A percentile compares a stretch with the other conserved stretches of the same genome.
Evolutionary conservation across 257 asterid genomes (phyloP).

Genomic region (Solanum rostratum): DNA sequence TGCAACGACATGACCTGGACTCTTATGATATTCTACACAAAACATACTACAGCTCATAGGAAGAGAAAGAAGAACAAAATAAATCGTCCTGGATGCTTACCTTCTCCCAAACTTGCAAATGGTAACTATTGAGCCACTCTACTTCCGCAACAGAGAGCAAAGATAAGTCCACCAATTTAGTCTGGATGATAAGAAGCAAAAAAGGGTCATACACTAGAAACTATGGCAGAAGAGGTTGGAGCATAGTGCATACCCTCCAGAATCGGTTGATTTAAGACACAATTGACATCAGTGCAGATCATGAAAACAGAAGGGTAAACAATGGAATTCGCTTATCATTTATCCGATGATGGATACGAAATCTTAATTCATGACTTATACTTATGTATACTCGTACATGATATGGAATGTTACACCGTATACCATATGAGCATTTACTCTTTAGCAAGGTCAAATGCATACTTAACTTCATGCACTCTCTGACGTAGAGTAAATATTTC

Average conservation of each 20-base stretch:
- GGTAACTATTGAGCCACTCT: conserved; percentile 87
- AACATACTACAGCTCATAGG: background rate
- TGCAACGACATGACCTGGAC: background rate
- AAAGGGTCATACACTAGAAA: background rate
- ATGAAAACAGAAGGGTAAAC: background rate
- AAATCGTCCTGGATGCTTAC: conserved; percentile 14
- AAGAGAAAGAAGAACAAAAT: background rate
- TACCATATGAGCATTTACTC: background rate
- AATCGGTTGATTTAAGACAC: background rate
- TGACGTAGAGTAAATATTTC: background rate
- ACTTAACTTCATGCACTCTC: background rate
- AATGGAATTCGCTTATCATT: background rate
- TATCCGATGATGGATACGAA: background rate
- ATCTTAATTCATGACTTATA: background rate
- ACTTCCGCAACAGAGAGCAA: conserved; percentile 59
- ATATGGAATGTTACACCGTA: background rate
- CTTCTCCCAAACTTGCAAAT: conserved; percentile 89
- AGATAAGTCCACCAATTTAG: conserved; percentile 54
- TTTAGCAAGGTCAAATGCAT: background rate
- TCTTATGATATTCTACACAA: background rate
- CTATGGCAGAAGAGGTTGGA: background rate
- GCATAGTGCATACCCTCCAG: background rate
- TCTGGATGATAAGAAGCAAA: conserved; percentile 25
- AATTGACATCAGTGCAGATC: background rate
- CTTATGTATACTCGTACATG: background rate